Evolutionary conservation across 1,284 basidiomycete species (phyloP).

Genomic region (Phenoliferia sp.): DNA sequence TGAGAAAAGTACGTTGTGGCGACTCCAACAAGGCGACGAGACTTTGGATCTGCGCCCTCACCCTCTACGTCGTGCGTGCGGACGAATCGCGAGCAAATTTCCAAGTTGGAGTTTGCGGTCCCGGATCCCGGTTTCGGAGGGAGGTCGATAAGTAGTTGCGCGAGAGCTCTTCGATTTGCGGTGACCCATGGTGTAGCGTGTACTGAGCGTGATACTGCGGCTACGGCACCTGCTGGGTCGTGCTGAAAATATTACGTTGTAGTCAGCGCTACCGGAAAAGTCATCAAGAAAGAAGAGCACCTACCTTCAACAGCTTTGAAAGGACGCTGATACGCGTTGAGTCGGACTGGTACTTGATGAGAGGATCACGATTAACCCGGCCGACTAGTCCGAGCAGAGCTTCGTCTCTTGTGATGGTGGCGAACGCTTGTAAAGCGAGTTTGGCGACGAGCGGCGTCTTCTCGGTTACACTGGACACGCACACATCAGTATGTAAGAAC

Average conservation of each 20-base stretch:
- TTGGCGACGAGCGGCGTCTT: conserved; percentile 25
- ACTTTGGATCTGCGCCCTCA: conserved; percentile 4
- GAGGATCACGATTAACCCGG: conserved; percentile 20
- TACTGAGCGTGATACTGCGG: conserved; percentile 12
- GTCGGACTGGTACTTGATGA: background rate
- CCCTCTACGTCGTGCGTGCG: conserved; percentile 2
- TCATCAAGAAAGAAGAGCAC: background rate
- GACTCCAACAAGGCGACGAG: background rate
- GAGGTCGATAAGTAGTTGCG: conserved; percentile 14
- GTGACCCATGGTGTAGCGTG: conserved; percentile 27
- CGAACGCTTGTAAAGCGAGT: conserved; percentile 18
- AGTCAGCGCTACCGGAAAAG: background rate
- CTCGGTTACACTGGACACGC: background rate
- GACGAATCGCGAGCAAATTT: conserved; percentile 12
- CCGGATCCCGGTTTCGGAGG: background rate
- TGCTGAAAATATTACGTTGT: background rate
- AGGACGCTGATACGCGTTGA: conserved; percentile 7
- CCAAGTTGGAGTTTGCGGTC: conserved; percentile 3
- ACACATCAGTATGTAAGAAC: background rate
- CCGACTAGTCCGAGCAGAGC: conserved; percentile 5
- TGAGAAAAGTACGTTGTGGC: background rate
- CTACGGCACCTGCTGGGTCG: conserved; percentile 9
- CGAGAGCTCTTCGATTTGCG: conserved; percentile 5
- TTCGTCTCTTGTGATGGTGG: conserved; percentile 17
- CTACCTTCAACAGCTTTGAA: conserved; percentile 14